These are phyloP conservation scores for Fraxinus anomala DNA, from an alignment of 257 asterid species.

Conservation along the genomic window DNA sequence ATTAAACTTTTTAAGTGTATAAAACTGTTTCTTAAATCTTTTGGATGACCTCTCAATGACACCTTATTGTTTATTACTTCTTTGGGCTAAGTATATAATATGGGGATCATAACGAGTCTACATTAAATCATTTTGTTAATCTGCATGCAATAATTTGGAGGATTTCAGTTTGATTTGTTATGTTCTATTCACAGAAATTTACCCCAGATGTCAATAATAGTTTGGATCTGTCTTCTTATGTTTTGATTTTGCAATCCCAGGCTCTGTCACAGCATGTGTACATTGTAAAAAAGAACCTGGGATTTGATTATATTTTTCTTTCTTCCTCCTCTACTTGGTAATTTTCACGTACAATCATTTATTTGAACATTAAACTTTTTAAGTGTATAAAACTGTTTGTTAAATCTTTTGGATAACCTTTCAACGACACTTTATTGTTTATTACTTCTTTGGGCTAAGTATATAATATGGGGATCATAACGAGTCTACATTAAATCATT, in stretches of 20 bases:
- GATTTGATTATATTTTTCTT: not conserved
- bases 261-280: not conserved
- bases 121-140: not conserved
- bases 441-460: not conserved
- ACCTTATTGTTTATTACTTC: not conserved
- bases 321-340: not conserved
- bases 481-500: not conserved
- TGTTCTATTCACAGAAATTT: slow-evolving; percentile 58
- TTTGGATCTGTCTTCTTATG: not conserved
- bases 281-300: not conserved
- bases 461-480: not conserved
- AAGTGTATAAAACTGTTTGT: not conserved
- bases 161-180: slow-evolving; percentile 17
- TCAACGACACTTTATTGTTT: not conserved
- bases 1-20: not conserved
- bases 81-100: not conserved
- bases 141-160: slow-evolving; percentile 2
- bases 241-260: not conserved
- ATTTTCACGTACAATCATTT: not conserved
- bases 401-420: not conserved
- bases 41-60: not conserved
- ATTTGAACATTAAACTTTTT: not conserved
- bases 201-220: not conserved
- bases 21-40: not conserved
- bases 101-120: not conserved